Conservation (phyloP, 768 basidiomycete genomes). For the Tylopilus intermedius region DNA sequence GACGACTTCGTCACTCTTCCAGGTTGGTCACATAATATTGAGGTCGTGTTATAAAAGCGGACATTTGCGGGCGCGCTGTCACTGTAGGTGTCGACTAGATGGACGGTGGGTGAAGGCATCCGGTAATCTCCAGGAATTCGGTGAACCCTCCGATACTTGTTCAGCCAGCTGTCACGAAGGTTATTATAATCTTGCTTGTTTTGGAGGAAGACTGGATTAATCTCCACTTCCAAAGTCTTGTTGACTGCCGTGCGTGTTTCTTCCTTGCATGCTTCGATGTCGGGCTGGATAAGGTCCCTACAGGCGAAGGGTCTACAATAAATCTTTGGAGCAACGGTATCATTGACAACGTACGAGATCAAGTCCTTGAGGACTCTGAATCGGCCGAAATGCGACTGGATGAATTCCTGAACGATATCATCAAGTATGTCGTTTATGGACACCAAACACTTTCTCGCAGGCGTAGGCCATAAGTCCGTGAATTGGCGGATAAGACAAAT, state of each 20-base stretch:
- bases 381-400: constrained; percentile 36
- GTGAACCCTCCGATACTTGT: constrained; percentile 20
- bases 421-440: constrained; percentile 30
- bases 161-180: constrained; percentile 24
- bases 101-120: too few relatives aligned
- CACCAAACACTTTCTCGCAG: constrained; percentile 33
- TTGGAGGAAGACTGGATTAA: constrained; percentile 31
- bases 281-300: constrained; percentile 27
- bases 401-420: constrained; percentile 24
- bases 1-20: too few relatives aligned
- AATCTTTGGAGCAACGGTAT: not conserved
- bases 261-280: constrained; percentile 27
- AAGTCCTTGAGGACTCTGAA: constrained; percentile 33
- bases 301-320: not conserved
- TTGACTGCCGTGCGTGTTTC: constrained; percentile 25
- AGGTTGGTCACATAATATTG: too few relatives aligned
- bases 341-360: constrained; percentile 31
- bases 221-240: constrained; percentile 22
- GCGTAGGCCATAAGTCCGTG: constrained; percentile 2
- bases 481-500: too few relatives aligned
- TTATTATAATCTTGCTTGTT: constrained; percentile 23
- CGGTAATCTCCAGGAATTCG: not conserved
- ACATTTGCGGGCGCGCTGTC: too few relatives aligned
- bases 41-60: too few relatives aligned
- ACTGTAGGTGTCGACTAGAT: too few relatives aligned